Evolutionary conservation across 2,329 filamentous ascomycete species (phyloP), one percentile per base, ranked within the genome.

Genomic region (Monilinia vaccinii-corymbosi): DNA sequence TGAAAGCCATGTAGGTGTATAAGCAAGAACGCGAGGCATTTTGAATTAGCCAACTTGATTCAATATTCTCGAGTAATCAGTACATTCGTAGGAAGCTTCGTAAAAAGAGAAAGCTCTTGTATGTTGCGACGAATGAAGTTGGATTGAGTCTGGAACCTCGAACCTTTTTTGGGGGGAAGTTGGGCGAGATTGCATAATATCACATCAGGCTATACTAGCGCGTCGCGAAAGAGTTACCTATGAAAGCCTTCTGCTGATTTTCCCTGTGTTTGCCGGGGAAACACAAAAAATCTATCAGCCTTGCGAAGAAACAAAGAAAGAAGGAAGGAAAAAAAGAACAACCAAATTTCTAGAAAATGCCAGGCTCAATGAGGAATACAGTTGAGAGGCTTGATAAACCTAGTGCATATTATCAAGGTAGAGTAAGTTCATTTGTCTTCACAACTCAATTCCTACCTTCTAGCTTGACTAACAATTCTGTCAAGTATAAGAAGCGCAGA

Each of bases 321-420:
- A 56, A 34, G 34, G 47, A 36, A 40, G n/a, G n/a, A n/a, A n/a
- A n/a, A n/a, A n/a, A n/a, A n/a, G n/a, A 46, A 55, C 46, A 52
- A 58, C 50, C 42, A 62, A 46, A 36, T 36, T 45, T 49, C 47
- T 46, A 13, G 6, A 60, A 31, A 51, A 73, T 73, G 71, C 68
- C 71, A 56, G 68, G 61, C 57, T 58, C 64, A 62, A 61, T 72
- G 60, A 77, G 83, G 71, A 85, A 81, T 73, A 97, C 94, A 8
- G 89, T 97, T 64, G 93, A 97, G 55, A 83, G 94, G 63, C 84
- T 99, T 64, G 94, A 99, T 75, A 88, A 87, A 75, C 93, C 94
- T 21, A 97, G 93, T 73, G 92, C 93, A 69, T 99, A 99, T 77
- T 96, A 92, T 71, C 81, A 85, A 64, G 86, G 82, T 76, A 89